Conservation (phyloP, 768 basidiomycete genomes). For the Dacryopinax spathularia region DNA sequence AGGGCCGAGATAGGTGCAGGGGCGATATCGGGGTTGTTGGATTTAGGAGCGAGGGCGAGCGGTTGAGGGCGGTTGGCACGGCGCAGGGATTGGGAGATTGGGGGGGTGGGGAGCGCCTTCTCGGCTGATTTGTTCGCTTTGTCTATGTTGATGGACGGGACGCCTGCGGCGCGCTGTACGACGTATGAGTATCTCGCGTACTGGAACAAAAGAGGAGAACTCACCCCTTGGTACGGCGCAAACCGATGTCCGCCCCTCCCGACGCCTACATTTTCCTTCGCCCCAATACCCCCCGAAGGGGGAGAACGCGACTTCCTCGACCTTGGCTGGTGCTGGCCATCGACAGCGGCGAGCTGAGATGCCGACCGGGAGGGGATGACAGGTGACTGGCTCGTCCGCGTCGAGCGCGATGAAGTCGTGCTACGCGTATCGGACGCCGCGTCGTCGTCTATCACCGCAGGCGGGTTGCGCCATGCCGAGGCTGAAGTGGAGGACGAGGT, state of each 20-base stretch:
- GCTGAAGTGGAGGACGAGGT: background rate
- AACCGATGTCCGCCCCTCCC: background rate
- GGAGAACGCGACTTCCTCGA: background rate
- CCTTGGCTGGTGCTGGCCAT: too few relatives aligned
- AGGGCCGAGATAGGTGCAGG: background rate
- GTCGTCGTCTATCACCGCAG: background rate
- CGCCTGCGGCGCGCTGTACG: background rate
- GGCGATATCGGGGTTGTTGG: background rate
- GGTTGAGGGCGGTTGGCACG: background rate
- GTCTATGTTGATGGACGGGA: background rate
- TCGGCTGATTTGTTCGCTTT: background rate
- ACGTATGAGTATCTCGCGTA: background rate
- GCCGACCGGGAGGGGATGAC: background rate
- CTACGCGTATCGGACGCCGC: background rate
- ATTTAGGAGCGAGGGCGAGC: background rate
- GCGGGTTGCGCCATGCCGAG: background rate
- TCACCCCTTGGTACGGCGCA: background rate
- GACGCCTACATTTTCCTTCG: background rate
- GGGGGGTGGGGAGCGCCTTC: background rate
- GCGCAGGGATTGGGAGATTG: conserved; percentile 1
- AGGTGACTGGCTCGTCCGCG: background rate
- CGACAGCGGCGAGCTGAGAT: background rate
- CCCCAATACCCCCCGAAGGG: background rate
- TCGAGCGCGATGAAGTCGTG: background rate
- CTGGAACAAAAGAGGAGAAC: background rate